Conservation (phyloP, 768 basidiomycete genomes). For the Podaxis sp. region DNA sequence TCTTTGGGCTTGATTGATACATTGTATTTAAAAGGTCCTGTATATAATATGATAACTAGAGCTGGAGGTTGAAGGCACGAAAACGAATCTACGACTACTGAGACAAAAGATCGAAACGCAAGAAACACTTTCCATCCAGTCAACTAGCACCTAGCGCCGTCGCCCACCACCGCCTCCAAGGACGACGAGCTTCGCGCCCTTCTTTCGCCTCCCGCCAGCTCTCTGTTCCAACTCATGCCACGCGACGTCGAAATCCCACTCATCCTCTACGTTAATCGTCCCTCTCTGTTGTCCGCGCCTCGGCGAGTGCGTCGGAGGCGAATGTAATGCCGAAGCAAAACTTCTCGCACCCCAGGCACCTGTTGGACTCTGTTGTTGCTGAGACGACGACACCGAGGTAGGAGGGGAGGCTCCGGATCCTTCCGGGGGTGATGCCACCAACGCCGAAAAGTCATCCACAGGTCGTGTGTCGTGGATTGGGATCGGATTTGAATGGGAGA, state of each 20-base stretch:
- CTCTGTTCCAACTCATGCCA: conserved; percentile 80
- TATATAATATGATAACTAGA: background rate
- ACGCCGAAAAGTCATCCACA: conserved; percentile 22
- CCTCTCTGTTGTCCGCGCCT: conserved; percentile 28
- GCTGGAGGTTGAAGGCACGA: background rate
- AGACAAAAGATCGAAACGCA: too few relatives aligned
- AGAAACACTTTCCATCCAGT: background rate
- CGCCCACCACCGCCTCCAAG: conserved; percentile 65
- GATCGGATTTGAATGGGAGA: conserved; percentile 19
- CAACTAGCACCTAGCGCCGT: conserved; percentile 22
- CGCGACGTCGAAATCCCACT: conserved; percentile 75
- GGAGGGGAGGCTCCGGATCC: conserved; percentile 9
- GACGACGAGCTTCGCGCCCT: conserved; percentile 64
- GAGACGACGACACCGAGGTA: conserved; percentile 5
- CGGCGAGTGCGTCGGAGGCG: conserved; percentile 33
- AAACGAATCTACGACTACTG: too few relatives aligned
- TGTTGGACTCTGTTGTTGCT: conserved; percentile 22
- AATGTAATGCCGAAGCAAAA: conserved; percentile 77
- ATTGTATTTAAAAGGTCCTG: background rate
- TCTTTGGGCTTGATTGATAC: background rate
- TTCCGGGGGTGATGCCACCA: conserved; percentile 8
- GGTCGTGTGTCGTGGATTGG: conserved; percentile 23
- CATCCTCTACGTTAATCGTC: conserved; percentile 46
- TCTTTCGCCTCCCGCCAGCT: conserved; percentile 55
- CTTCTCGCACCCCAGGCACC: conserved; percentile 81